Base-by-base conservation (phyloP, 2,329 filamentous ascomycete genomes). In the Fusarium sp. region DNA sequence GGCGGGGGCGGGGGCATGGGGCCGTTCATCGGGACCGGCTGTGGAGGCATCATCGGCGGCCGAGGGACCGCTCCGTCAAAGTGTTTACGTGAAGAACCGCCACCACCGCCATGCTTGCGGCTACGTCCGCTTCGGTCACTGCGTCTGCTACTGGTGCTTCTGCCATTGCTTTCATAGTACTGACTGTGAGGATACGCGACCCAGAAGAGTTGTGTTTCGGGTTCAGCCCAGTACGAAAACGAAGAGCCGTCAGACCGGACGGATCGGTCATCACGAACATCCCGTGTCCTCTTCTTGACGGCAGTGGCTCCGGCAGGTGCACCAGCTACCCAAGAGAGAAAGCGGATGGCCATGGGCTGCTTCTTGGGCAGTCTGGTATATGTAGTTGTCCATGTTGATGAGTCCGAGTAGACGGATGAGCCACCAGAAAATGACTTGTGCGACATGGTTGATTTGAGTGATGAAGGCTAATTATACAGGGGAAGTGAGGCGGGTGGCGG, bases 311-410 rank as follows among this genome's bases (percentile, higher is more conserved):
- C 57, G 4, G 57, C 52, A 3, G 71, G 71, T 15, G 63, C 64
- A 17, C 71, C 71, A 9, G 68, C 68, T 15, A 65, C 68, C 69
- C 67, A 73, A 7, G 62, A 70, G 37, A 73, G 50, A 49, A 73
- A 72, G 2, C 67, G 53, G 2, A 72, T 57, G 23, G 64, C 46
- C 46, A 50, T 49, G 36, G 65, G 47, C 32, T 63, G 68, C 49
- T 65, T 65, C 52, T 66, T 71, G 37, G 71, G 69, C 8, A 72
- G 54, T 33, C 45, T 65, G 32, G 47, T 53, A 61, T 71, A 67
- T 17, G 63, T 61, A 41, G 59, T 63, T 17, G 65, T 67, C 68
- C 69, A 71, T 25, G 61, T 43, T 23, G 70, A 68, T 14, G 68
- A 70, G 49, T 67, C 57, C 32, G 67, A 67, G 52, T 65, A 67